Evolutionary conservation across 2,329 filamentous ascomycete species (phyloP).

Genomic region (Venturia aucupariae): DNA sequence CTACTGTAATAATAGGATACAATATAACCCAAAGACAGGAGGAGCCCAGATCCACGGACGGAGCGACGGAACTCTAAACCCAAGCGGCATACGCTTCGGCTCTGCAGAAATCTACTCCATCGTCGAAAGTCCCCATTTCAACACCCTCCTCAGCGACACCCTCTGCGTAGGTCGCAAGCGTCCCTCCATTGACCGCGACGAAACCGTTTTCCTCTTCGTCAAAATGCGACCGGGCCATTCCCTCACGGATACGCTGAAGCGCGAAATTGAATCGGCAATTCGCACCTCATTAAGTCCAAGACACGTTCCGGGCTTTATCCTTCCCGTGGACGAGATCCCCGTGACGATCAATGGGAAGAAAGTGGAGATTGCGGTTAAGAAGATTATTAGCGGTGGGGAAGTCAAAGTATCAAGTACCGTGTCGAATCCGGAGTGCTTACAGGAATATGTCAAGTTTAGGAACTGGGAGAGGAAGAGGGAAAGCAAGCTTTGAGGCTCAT

Average conservation of each 20-base stretch:
- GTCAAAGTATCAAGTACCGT: constrained; percentile 13
- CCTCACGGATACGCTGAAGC: constrained; percentile 21
- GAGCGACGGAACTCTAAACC: constrained; percentile 39
- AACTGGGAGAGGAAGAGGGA: constrained; percentile 1
- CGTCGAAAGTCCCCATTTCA: constrained; percentile 33
- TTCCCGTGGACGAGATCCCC: constrained; percentile 32
- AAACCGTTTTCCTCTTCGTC: constrained; percentile 34
- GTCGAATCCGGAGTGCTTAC: constrained; percentile 13
- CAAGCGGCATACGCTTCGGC: constrained; percentile 39
- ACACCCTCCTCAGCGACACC: constrained; percentile 27
- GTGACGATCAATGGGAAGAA: constrained; percentile 41
- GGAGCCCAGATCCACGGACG: constrained; percentile 37
- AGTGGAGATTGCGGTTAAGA: constrained; percentile 36
- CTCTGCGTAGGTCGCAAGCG: constrained; percentile 32
- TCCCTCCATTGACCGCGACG: constrained; percentile 28
- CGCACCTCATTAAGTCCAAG: constrained; percentile 23
- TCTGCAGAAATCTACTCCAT: constrained; percentile 40
- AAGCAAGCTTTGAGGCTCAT: not conserved
- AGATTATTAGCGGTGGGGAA: constrained; percentile 19
- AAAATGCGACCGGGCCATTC: constrained; percentile 24
- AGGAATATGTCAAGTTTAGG: not conserved
- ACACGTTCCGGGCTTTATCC: constrained; percentile 35
- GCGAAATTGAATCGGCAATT: constrained; percentile 22
- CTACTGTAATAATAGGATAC: constrained; percentile 24
- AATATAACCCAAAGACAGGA: constrained; percentile 32